Conservation (phyloP, 2,329 filamentous ascomycete genomes). For the Balansia obtecta region DNA sequence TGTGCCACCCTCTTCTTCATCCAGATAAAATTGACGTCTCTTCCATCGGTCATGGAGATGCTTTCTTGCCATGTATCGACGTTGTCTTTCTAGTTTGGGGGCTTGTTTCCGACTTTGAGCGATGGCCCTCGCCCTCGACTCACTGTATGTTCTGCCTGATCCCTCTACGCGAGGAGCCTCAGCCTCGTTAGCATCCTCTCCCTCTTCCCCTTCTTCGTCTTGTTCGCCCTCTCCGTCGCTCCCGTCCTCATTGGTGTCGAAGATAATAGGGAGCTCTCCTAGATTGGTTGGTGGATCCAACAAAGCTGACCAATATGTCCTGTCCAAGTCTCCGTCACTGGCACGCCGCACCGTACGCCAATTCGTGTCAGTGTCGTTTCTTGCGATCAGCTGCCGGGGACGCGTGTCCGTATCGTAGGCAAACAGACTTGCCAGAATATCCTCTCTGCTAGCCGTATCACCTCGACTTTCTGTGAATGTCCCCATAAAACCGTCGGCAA, state of each 20-base stretch:
- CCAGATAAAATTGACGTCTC: conserved; percentile 67
- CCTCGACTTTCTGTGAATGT: conserved; percentile 47
- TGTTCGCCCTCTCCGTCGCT: conserved; percentile 16
- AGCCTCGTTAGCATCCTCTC: conserved; percentile 13
- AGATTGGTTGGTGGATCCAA: conserved; percentile 32
- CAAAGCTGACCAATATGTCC: conserved; percentile 30
- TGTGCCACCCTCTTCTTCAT: conserved; percentile 68
- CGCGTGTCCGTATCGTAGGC: conserved; percentile 21
- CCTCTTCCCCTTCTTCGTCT: conserved; percentile 13
- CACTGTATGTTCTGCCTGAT: conserved; percentile 22
- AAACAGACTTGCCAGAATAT: conserved; percentile 45
- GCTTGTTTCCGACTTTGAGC: conserved; percentile 22
- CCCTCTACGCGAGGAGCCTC: conserved; percentile 8
- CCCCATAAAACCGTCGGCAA: conserved; percentile 44
- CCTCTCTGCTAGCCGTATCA: conserved; percentile 48
- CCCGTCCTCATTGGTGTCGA: conserved; percentile 20
- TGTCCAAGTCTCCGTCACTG: conserved; percentile 19
- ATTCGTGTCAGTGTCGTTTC: conserved; percentile 21
- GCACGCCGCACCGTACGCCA: conserved; percentile 22
- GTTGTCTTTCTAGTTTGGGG: conserved; percentile 26
- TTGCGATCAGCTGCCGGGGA: conserved; percentile 16
- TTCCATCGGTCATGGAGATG: conserved; percentile 62
- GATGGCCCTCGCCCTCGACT: conserved; percentile 26
- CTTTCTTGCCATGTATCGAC: conserved; percentile 32
- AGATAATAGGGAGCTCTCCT: conserved; percentile 28